Evolutionary conservation across 2,329 filamentous ascomycete species (phyloP).

Genomic region (Colletotrichum aenigma): DNA sequence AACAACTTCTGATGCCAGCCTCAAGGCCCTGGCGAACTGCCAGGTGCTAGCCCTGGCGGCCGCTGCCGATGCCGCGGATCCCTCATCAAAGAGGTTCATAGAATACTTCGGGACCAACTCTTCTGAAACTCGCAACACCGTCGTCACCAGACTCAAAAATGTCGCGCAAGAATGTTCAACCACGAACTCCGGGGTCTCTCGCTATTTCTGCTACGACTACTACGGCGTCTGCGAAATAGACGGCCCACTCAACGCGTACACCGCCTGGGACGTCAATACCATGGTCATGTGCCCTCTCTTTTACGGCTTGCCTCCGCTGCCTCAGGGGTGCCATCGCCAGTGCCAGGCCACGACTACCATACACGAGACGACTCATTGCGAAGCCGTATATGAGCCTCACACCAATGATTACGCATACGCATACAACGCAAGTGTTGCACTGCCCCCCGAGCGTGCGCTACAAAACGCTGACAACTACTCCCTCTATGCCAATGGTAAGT

Average conservation of each 20-base stretch:
- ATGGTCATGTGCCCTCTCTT: conserved; percentile 26
- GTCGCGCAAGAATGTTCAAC: conserved; percentile 24
- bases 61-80: conserved; percentile 23
- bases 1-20: neutral
- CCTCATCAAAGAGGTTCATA: conserved; percentile 22
- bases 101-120: conserved; percentile 27
- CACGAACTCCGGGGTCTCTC: conserved; percentile 15
- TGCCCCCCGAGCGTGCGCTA: conserved; percentile 16
- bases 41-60: conserved; percentile 20
- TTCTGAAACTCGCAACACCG: conserved; percentile 17
- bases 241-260: conserved; percentile 25
- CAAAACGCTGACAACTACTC: conserved; percentile 26
- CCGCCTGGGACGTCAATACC: conserved; percentile 16
- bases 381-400: conserved; percentile 21
- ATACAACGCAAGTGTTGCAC: conserved; percentile 22
- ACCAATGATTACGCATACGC: conserved; percentile 24
- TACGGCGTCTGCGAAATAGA: conserved; percentile 22
- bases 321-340: conserved; percentile 23
- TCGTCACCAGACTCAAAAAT: conserved; percentile 19
- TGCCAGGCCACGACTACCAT: conserved; percentile 25
- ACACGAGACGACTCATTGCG: conserved; percentile 27
- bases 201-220: conserved; percentile 23
- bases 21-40: conserved; percentile 22
- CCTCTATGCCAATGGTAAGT: conserved; percentile 13
- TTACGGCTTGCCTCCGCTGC: conserved; percentile 22